These are phyloP conservation scores for Phytopythium kandeliae DNA, from an alignment of 352 stramenopile genomes.

Conservation along the genomic window DNA sequence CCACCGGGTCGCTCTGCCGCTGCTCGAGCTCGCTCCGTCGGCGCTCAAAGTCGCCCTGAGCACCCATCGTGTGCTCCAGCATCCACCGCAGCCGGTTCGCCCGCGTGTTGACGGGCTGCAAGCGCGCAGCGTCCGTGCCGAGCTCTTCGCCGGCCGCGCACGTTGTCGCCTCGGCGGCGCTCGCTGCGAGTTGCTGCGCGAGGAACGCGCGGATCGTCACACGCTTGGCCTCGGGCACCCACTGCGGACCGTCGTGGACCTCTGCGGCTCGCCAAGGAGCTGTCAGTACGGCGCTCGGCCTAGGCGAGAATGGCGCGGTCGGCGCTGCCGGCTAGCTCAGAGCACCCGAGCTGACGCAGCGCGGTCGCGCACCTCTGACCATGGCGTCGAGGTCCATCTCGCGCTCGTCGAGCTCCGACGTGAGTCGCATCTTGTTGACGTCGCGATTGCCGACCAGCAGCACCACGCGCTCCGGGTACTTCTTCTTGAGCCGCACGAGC, in stretches of 20 bases:
- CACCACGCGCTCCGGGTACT: conserved; percentile 84
- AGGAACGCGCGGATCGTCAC: conserved; percentile 51
- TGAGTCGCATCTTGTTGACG: conserved; percentile 91
- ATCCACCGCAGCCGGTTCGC: conserved; percentile 87
- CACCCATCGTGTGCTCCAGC: conserved; percentile 89
- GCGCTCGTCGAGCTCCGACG: conserved; percentile 65
- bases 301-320: no score
- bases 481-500: conserved; percentile 83
- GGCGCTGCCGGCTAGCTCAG: no score
- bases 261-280: conserved; percentile 38
- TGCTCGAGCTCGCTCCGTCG: conserved; percentile 68
- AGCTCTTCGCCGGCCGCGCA: background rate
- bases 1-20: conserved; percentile 17
- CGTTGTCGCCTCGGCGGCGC: background rate
- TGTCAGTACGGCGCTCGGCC: no score
- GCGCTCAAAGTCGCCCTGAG: conserved; percentile 87
- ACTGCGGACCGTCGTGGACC: conserved; percentile 58
- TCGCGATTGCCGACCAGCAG: conserved; percentile 92
- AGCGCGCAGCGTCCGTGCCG: conserved; percentile 1
- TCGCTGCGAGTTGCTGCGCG: conserved; percentile 11
- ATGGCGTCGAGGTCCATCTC: conserved; percentile 67
- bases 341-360: no score
- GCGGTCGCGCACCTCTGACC: conserved; percentile 30
- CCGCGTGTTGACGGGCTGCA: conserved; percentile 60
- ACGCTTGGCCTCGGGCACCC: conserved; percentile 53